A percentile compares a stretch with the other conserved stretches of the same genome.
Conservation (phyloP, 2,329 filamentous ascomycete species). For the Coniochaeta ligniaria region DNA sequence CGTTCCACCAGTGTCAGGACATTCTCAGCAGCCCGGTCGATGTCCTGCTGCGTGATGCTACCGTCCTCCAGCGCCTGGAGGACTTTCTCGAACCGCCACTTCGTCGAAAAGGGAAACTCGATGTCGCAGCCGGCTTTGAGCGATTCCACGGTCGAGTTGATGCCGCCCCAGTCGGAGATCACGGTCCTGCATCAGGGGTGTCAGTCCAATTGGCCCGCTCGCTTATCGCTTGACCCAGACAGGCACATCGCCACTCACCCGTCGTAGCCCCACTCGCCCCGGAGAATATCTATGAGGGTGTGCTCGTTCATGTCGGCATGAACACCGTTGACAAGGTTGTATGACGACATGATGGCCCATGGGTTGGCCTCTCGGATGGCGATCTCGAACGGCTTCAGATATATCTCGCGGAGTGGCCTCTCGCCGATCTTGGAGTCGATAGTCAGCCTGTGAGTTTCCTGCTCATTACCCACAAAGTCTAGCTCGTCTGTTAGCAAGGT, state of each 20-base stretch:
- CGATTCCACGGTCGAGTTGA: constrained; percentile 48
- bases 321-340: constrained; percentile 59
- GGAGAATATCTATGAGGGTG: constrained; percentile 48
- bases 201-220: constrained; percentile 11
- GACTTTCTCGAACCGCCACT: constrained; percentile 51
- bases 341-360: constrained; percentile 63
- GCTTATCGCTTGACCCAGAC: constrained; percentile 2
- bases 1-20: constrained; percentile 53
- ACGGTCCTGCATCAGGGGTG: constrained; percentile 32
- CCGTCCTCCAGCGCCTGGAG: constrained; percentile 43
- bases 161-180: constrained; percentile 52
- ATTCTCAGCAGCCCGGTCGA: constrained; percentile 53
- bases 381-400: constrained; percentile 70
- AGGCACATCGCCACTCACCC: constrained; percentile 29
- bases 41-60: constrained; percentile 35
- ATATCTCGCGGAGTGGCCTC: constrained; percentile 60
- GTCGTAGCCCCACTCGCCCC: constrained; percentile 56
- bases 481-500: background rate
- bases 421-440: constrained; percentile 59
- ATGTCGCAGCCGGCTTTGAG: constrained; percentile 49
- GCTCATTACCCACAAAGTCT: constrained; percentile 67
- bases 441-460: constrained; percentile 60
- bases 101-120: constrained; percentile 49
- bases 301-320: constrained; percentile 51
- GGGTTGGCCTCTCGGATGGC: constrained; percentile 61